Evolutionary conservation across 202 grass and related monocot genomes (phyloP).

Genomic region (Panicum virgatum): DNA sequence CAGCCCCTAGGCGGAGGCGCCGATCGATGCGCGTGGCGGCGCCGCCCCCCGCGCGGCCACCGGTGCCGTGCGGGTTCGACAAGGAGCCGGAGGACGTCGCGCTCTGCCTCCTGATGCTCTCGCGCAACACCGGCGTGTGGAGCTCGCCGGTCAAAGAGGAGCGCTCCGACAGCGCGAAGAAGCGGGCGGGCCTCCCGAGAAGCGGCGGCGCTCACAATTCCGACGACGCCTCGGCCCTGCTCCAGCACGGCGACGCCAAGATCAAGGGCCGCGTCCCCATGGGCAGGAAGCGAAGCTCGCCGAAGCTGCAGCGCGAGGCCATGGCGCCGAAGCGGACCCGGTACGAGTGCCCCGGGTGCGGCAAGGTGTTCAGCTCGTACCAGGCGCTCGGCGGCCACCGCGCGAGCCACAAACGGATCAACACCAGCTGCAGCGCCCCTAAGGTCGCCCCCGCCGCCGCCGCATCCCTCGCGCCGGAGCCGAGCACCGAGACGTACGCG

Average conservation of each 20-base stretch:
- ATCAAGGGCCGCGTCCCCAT: conserved; percentile 1
- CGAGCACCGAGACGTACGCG: conserved; percentile 45
- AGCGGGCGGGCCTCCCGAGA: not conserved
- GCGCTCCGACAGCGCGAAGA: not conserved
- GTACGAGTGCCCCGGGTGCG: conserved; percentile 55
- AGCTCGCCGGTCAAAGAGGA: conserved; percentile 19
- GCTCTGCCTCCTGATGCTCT: conserved; percentile 69
- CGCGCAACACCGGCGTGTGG: conserved; percentile 53
- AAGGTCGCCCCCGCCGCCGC: not conserved
- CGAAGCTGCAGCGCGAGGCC: conserved; percentile 12
- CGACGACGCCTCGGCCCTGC: conserved; percentile 23
- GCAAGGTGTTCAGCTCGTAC: conserved; percentile 59
- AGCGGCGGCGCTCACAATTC: conserved; percentile 28
- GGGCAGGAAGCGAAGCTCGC: conserved; percentile 35
- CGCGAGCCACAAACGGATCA: conserved; percentile 74
- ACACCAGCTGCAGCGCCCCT: conserved; percentile 51
- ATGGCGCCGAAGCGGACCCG: conserved; percentile 38
- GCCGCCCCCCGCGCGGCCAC: conserved; percentile 24
- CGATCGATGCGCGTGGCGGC: conserved; percentile 49
- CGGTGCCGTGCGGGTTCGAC: conserved; percentile 38
- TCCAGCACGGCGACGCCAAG: conserved; percentile 10
- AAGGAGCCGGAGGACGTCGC: conserved; percentile 67
- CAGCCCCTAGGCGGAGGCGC: conserved; percentile 37
- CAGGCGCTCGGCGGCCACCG: conserved; percentile 76
- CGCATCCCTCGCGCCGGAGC: conserved; percentile 16